Percentiles rank a stretch among this genome's conserved stretches.
phyloP scores from a whole-genome alignment of 345 rosid genomes.

The Conringia planisiliqua region DNA sequence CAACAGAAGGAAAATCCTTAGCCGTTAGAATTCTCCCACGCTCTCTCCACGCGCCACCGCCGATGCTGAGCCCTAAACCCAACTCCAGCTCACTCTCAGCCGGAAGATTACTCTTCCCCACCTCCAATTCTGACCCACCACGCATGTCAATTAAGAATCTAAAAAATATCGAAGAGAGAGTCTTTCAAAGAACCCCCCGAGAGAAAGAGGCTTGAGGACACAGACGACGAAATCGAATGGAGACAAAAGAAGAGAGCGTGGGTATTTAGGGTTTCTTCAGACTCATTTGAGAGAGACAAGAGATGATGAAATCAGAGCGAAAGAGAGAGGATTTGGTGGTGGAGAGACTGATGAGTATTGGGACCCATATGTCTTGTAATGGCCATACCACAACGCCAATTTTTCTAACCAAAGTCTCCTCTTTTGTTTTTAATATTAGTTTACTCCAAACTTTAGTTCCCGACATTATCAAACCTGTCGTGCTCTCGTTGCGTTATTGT shows the following conservation, averaged over 20 bases:
- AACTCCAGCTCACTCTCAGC: constrained; percentile 60
- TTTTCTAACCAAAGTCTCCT: constrained; percentile 26
- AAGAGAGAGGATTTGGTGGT: constrained; percentile 14
- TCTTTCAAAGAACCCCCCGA: background rate
- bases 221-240: background rate
- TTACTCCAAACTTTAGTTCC: background rate
- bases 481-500: constrained; percentile 26
- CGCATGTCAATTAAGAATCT: constrained; percentile 35
- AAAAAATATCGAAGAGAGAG: background rate
- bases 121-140: constrained; percentile 39
- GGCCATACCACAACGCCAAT: constrained; percentile 21
- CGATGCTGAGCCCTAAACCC: constrained; percentile 65
- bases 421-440: constrained; percentile 4
- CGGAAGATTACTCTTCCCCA: constrained; percentile 33
- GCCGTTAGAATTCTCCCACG: constrained; percentile 79
- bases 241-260: constrained; percentile 13
- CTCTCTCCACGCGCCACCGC: constrained; percentile 57
- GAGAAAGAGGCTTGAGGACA: constrained; percentile 2
- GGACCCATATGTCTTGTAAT: constrained; percentile 37
- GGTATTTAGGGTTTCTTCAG: constrained; percentile 15
- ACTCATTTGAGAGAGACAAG: background rate
- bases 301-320: constrained; percentile 11
- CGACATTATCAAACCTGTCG: constrained; percentile 35
- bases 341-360: constrained; percentile 30
- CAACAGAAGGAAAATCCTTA: constrained; percentile 63